These are phyloP conservation scores for Glomus cerebriforme DNA, from an alignment of 192 early-diverging fungal genomes.

Conservation along the genomic window DNA sequence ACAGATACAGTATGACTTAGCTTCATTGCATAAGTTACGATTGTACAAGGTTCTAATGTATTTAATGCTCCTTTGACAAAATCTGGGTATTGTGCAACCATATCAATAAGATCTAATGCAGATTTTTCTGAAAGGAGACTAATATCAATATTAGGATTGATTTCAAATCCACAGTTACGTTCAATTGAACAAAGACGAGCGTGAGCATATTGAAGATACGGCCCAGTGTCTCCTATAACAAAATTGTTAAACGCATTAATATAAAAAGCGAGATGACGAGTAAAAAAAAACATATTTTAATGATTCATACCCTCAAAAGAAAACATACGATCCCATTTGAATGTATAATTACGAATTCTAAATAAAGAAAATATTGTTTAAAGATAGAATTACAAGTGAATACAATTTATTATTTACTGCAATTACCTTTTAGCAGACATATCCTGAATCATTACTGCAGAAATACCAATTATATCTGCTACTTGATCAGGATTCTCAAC, in stretches of 20 bases:
- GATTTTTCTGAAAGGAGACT: slow-evolving; percentile 67
- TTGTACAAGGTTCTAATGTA: slow-evolving; percentile 79
- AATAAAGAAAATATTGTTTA: slow-evolving; percentile 23
- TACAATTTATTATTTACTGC: not conserved
- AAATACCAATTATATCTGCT: slow-evolving; percentile 89
- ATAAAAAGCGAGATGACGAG: too few relatives aligned
- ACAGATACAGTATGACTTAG: slow-evolving; percentile 80
- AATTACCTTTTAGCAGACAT: slow-evolving; percentile 62
- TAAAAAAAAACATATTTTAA: not conserved
- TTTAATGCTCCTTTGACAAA: slow-evolving; percentile 66
- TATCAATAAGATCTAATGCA: slow-evolving; percentile 72
- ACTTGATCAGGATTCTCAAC: slow-evolving; percentile 79
- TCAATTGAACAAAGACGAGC: slow-evolving; percentile 95
- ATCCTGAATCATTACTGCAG: slow-evolving; percentile 91
- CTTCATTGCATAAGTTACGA: slow-evolving; percentile 85
- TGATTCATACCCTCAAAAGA: slow-evolving; percentile 77
- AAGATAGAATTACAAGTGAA: not conserved
- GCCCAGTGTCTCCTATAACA: slow-evolving; percentile 79
- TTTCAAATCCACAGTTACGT: slow-evolving; percentile 66
- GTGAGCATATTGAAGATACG: slow-evolving; percentile 98
- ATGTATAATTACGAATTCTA: slow-evolving; percentile 94
- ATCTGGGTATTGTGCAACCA: slow-evolving; percentile 85
- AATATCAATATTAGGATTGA: slow-evolving; percentile 69
- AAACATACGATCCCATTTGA: slow-evolving; percentile 91
- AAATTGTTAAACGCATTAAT: too few relatives aligned